Base-by-base conservation (phyloP, 2,329 filamentous ascomycete genomes). In the Rutstroemia sp. region DNA sequence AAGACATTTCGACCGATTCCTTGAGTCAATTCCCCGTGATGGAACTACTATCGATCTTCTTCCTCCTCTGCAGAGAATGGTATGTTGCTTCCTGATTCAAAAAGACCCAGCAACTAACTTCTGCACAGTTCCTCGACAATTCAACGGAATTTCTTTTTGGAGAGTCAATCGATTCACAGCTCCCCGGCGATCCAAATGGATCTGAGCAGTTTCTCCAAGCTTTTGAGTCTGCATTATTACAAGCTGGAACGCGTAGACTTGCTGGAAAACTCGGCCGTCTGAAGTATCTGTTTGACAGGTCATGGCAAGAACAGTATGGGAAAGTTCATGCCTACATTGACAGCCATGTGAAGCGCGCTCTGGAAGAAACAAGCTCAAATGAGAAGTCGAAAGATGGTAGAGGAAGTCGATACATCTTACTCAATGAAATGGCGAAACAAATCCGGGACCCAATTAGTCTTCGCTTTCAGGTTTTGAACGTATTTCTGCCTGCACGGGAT, bases 221-320 rank as follows among this genome's bases (percentile, higher is more conserved):
- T 21, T 61, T 58, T 38, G 50, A 59, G 9, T 25, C 51, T n/a
- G 56, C 53, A 7, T 23, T 61, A 2, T 21, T 5, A 18, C 49
- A 41, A 0, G 56, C 54, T 49, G 41, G 47, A 10, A 51, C 8
- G 5, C 56, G 57, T 10, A 49, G 37, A 7, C 47, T 54, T n/a
- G 12, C 49, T 0, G 56, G 57, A 14, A 54, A 25, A 27, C 49
- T 58, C 34, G 18, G 18, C 10, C 37, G 23, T n/a, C 58, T 56
- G 16, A 5, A 57, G 2, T 34, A 19, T 5, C 30, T 46, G 1
- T 44, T 27, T 19, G 51, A 54, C 19, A 34, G 3, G 10, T 12
- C 16, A 8, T 54, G 41, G 41, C 19, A 47, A 47, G 8, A 47
- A 45, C 41, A 41, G 5, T 54, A 37, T 2, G 19, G 23, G 6